A percentile compares a stretch with the other conserved stretches of the same genome.
Evolutionary conservation across 305 asterid genomes (phyloP).

Genomic region (Withania somnifera): DNA sequence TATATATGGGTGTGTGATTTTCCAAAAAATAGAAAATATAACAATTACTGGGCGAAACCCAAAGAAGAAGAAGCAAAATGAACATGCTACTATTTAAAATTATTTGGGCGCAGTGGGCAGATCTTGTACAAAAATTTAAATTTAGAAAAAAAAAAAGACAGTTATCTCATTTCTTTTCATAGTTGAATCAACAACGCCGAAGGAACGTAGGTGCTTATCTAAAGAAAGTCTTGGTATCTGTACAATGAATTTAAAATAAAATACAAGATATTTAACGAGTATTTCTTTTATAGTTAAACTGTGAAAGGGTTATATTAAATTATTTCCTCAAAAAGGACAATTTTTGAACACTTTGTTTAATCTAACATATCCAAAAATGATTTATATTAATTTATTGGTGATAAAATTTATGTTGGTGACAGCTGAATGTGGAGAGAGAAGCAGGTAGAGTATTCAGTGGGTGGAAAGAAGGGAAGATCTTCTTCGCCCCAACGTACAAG

Average conservation of each 20-base stretch:
- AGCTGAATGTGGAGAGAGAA: constrained; percentile 68
- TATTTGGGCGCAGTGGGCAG: too few relatives aligned
- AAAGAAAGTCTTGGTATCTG: neutral
- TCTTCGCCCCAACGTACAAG: constrained; percentile 85
- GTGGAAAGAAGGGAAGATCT: constrained; percentile 74
- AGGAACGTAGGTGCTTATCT: neutral
- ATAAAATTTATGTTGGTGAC: neutral
- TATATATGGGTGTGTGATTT: too few relatives aligned
- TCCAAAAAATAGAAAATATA: too few relatives aligned
- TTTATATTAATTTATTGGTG: neutral
- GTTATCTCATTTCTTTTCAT: neutral
- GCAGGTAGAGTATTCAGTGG: constrained; percentile 76
- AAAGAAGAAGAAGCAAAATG: too few relatives aligned
- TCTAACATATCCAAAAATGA: neutral
- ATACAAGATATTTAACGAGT: neutral
- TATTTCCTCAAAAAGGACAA: neutral
- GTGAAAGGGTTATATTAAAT: neutral
- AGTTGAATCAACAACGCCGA: neutral
- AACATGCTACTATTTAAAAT: too few relatives aligned
- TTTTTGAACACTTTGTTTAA: too few relatives aligned
- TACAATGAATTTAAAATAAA: neutral
- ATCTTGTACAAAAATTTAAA: too few relatives aligned
- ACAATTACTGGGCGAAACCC: too few relatives aligned
- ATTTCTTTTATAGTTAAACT: neutral
- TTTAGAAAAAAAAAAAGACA: neutral